These are phyloP conservation scores for Penicillium antarcticum DNA, from an alignment of 495 filamentous ascomycete genomes.

Conservation along the genomic window DNA sequence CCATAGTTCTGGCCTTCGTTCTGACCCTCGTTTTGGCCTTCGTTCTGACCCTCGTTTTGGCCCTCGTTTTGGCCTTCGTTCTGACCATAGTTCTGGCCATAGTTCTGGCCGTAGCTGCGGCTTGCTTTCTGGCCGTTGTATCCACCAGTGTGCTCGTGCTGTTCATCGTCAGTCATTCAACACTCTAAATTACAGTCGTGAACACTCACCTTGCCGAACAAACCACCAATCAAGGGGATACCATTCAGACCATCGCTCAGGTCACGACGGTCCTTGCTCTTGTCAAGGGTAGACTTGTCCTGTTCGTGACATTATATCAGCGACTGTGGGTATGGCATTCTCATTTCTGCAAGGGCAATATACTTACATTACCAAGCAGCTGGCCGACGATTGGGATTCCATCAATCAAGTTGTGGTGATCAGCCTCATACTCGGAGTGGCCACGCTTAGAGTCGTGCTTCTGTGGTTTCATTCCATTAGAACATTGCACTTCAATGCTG, in stretches of 20 bases:
- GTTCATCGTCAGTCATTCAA: background rate
- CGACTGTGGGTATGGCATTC: too few relatives aligned
- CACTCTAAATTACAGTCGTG: background rate
- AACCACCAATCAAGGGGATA: slow-evolving; percentile 3
- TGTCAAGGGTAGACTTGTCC: slow-evolving; percentile 6
- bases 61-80: slow-evolving; percentile 10
- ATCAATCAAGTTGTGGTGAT: slow-evolving; percentile 3
- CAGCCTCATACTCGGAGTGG: background rate
- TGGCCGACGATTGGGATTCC: background rate
- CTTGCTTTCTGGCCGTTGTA: slow-evolving; percentile 9
- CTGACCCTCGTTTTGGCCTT: background rate
- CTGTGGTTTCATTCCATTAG: background rate
- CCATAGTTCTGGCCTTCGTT: background rate
- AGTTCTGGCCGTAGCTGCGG: slow-evolving; percentile 5
- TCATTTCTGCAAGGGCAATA: too few relatives aligned
- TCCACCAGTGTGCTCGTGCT: slow-evolving; percentile 9
- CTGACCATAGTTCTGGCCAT: slow-evolving; percentile 6
- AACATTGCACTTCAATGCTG: background rate
- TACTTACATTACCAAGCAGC: background rate
- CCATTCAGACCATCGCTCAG: background rate
- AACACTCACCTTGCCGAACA: slow-evolving; percentile 4
- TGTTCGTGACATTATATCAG: background rate
- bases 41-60: slow-evolving; percentile 12
- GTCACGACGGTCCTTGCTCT: slow-evolving; percentile 2
- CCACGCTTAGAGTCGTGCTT: background rate